Conservation (phyloP, 768 basidiomycete species). For the Leccinum broughii region DNA sequence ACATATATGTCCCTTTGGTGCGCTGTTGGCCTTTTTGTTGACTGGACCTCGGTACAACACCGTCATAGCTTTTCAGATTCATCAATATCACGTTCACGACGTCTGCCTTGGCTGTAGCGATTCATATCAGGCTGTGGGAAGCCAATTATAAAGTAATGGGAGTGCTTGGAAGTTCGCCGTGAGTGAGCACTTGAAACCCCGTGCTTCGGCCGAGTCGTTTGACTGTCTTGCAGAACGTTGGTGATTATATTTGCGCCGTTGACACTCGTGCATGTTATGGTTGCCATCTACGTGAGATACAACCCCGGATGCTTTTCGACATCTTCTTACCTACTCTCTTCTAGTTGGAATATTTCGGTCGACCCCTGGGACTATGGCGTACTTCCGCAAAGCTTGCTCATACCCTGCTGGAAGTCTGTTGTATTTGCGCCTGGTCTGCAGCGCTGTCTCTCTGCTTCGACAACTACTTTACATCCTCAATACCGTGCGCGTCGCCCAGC, state of each 20-base stretch:
- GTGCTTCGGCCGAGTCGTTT: conserved; percentile 1
- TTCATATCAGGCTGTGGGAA: conserved; percentile 69
- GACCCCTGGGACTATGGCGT: conserved; percentile 89
- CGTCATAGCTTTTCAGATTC: conserved; percentile 72
- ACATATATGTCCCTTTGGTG: conserved; percentile 80
- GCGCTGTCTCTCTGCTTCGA: conserved; percentile 86
- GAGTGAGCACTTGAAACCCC: conserved; percentile 28
- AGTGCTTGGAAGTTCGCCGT: conserved; percentile 82
- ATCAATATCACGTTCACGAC: conserved; percentile 83
- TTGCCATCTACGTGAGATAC: conserved; percentile 74
- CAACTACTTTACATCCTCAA: conserved; percentile 85
- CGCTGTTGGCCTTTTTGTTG: conserved; percentile 22
- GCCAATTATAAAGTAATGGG: conserved; percentile 53
- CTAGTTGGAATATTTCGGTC: conserved; percentile 90
- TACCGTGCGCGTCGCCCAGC: conserved; percentile 68
- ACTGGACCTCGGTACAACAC: conserved; percentile 11
- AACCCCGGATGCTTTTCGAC: conserved; percentile 7
- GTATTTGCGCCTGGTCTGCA: conserved; percentile 93
- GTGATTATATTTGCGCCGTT: conserved; percentile 85
- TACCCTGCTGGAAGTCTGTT: conserved; percentile 84
- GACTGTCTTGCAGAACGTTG: conserved; percentile 51
- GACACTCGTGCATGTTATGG: conserved; percentile 82
- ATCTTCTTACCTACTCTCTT: conserved; percentile 17
- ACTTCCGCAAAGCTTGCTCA: conserved; percentile 85
- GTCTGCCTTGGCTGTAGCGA: conserved; percentile 75